Percentiles rank a stretch among this genome's conserved stretches.
Evolutionary conservation across 208 protist species (phyloP).

Genomic region (Wallacemonas collosoma): DNA sequence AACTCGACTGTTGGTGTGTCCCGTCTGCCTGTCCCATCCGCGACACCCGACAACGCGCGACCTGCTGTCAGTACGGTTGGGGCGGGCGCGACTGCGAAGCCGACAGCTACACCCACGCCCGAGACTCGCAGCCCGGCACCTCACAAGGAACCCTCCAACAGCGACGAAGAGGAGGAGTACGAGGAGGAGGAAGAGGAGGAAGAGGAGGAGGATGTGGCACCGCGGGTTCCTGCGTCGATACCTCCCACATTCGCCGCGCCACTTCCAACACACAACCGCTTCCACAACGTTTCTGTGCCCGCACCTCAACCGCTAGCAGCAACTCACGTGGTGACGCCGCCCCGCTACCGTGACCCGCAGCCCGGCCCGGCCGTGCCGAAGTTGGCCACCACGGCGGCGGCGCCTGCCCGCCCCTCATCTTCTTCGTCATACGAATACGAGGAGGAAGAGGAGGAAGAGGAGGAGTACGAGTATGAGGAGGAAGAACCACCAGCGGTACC

Average conservation of each 20-base stretch:
- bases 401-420: background rate
- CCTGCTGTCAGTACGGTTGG: too few relatives aligned
- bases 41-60: too few relatives aligned
- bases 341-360: constrained; percentile 6
- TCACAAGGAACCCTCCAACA: background rate
- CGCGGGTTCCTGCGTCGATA: background rate
- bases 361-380: background rate
- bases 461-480: constrained; percentile 39
- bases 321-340: background rate
- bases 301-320: background rate
- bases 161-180: constrained; percentile 38
- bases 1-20: too few relatives aligned
- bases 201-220: constrained; percentile 15
- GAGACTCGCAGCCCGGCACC: background rate
- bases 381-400: background rate
- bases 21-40: too few relatives aligned
- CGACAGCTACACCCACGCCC: too few relatives aligned
- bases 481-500: constrained; percentile 13
- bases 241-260: background rate
- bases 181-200: constrained; percentile 39
- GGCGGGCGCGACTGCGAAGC: too few relatives aligned
- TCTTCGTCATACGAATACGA: constrained; percentile 24
- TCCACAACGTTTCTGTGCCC: background rate
- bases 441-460: constrained; percentile 29
- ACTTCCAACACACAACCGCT: background rate